phyloP scores from a whole-genome alignment of 768 basidiomycete species.

The Galerina marginata region DNA sequence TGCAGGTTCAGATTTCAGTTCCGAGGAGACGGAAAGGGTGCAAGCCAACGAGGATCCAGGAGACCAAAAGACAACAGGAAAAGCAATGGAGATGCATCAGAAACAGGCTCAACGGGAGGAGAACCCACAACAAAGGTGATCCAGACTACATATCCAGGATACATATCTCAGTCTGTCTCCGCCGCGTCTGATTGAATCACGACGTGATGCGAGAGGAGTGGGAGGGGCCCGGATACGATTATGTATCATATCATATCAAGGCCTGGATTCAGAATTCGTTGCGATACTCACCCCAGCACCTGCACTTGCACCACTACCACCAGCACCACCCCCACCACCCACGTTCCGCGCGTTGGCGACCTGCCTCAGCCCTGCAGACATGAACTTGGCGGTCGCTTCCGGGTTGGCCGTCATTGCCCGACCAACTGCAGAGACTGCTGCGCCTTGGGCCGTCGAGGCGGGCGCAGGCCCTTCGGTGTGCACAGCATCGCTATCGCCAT shows the following conservation, averaged over 20 bases:
- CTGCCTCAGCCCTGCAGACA: constrained; percentile 48
- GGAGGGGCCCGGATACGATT: constrained; percentile 3
- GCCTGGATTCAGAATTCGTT: constrained; percentile 8
- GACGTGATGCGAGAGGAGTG: constrained; percentile 6
- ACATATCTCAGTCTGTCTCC: constrained; percentile 11
- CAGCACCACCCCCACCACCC: constrained; percentile 10
- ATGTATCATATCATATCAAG: constrained; percentile 15
- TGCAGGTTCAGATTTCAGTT: constrained; percentile 8
- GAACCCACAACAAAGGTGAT: not conserved
- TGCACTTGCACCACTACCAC: constrained; percentile 17
- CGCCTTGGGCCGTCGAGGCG: constrained; percentile 30
- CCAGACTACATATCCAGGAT: constrained; percentile 14
- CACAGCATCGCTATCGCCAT: not conserved
- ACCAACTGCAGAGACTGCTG: constrained; percentile 48
- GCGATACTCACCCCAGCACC: constrained; percentile 20
- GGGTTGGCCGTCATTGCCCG: constrained; percentile 49
- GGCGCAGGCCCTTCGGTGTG: constrained; percentile 26
- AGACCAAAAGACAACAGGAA: constrained; percentile 1
- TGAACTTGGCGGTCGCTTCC: constrained; percentile 44
- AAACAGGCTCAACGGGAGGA: constrained; percentile 9
- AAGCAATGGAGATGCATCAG: constrained; percentile 16
- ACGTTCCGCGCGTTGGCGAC: constrained; percentile 27
- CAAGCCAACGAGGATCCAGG: constrained; percentile 3
- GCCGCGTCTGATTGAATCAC: not conserved
- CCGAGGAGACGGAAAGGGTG: constrained; percentile 4